Evolutionary conservation across 2,329 filamentous ascomycete species (phyloP).

Genomic region (Fusarium sp.): DNA sequence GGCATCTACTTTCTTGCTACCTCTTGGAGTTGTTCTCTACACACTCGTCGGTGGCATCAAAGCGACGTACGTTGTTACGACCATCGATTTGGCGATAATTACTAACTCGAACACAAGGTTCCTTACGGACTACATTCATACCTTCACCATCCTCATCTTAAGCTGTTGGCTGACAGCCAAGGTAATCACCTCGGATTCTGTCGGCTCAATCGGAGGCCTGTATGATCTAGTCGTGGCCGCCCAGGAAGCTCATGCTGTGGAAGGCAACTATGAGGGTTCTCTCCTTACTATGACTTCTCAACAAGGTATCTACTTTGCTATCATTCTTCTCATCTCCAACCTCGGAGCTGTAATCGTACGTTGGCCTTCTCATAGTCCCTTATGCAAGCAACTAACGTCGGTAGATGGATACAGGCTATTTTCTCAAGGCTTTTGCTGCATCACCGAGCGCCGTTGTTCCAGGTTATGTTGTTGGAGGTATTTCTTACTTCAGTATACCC

Average conservation of each 20-base stretch:
- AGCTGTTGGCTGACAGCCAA: neutral
- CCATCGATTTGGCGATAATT: too few relatives aligned
- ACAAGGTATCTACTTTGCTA: neutral
- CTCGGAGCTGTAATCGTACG: neutral
- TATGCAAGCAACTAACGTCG: neutral
- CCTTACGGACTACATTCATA: neutral
- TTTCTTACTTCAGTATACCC: neutral
- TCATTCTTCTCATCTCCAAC: accelerated
- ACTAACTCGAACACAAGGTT: neutral
- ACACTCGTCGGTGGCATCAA: neutral
- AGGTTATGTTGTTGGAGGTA: neutral
- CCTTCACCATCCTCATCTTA: neutral
- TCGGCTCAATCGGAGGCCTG: neutral
- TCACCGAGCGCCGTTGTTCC: neutral
- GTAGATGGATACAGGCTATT: neutral
- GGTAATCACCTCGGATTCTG: neutral
- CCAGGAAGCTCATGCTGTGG: neutral
- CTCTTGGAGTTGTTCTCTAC: neutral
- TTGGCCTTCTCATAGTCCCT: accelerated
- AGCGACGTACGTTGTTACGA: neutral
- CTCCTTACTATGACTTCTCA: neutral
- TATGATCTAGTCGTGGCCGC: neutral
- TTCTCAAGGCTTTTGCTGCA: neutral
- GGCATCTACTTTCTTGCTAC: neutral
- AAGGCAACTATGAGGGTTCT: neutral